Evolutionary conservation across 2,329 filamentous ascomycete species (phyloP), one percentile per base, ranked within the genome.

Genomic region (Ascocoryne sarcoides): DNA sequence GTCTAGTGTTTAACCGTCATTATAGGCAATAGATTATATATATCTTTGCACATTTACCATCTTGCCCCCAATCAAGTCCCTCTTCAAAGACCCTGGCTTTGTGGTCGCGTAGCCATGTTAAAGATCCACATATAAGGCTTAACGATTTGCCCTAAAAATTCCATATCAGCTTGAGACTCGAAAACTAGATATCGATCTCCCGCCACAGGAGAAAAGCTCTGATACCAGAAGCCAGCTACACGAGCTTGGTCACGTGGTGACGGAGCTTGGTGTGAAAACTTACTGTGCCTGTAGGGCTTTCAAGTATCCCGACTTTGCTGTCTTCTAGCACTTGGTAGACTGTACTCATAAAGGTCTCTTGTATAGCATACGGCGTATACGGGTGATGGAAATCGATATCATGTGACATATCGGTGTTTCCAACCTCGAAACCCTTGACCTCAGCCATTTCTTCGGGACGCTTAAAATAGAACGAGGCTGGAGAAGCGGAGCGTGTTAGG

Each of bases 71-170:
- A 36, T 52, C 46, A 3, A 59, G 40, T 8, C 49, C 51, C 32
- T 58, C 49, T 23, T 53, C 51, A 35, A 57, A 66, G 55, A 48
- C 61, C 60, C 57, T 46, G 60, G 56, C 40, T 64, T 83, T 82
- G 55, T 82, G 70, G 42, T 84, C 74, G 44, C 81, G 73, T 10
- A 85, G 65, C 82, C 82, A 86, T 2, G 81, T 84, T 50, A 85
- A 58, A 14, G 81, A 75, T 34, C 74, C 78, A 60, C 82, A 86
- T 43, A 85, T 83, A 37, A 86, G 62, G 59, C 81, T 84, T 36
- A 85, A 54, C 1, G 81, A 84, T 67, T 86, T 86, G 32, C 82
- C 82, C 62, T 74, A 50, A 26, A 15, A 28, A 35, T 5, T 20
- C 23, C 14, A 29, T 4, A 28, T 8, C 10, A 30, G 32, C 20